Percentiles rank a stretch among this genome's conserved stretches.
Conservation (phyloP, 2,329 filamentous ascomycete species). For the Colletotrichum spaethianum region DNA sequence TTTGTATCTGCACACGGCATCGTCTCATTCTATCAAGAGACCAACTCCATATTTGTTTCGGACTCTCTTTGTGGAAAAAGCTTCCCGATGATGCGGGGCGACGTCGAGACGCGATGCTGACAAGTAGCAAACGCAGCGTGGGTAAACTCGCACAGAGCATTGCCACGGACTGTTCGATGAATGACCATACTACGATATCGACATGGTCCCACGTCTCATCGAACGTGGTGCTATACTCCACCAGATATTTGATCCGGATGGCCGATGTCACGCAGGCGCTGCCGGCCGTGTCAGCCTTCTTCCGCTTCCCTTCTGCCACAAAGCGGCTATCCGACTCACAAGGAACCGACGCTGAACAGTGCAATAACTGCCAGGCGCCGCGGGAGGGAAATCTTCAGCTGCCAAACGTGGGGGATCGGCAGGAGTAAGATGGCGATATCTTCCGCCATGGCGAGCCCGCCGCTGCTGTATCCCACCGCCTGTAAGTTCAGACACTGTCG, state of each 20-base stretch:
- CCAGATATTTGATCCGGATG: constrained; percentile 16
- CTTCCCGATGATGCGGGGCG: neutral
- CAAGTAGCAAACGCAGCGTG: neutral
- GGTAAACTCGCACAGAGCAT: constrained; percentile 17
- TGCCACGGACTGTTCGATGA: constrained; percentile 7
- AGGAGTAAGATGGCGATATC: constrained; percentile 11
- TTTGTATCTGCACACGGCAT: neutral
- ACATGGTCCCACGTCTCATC: constrained; percentile 14
- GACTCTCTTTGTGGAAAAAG: neutral
- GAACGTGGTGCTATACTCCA: constrained; percentile 17
- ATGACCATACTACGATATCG: constrained; percentile 12
- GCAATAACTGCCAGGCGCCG: neutral
- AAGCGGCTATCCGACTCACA: neutral
- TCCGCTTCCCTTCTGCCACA: neutral
- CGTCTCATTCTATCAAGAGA: neutral
- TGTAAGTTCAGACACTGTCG: neutral
- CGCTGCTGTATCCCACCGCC: neutral
- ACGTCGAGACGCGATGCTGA: neutral
- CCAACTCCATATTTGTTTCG: neutral
- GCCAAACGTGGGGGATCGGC: constrained; percentile 1
- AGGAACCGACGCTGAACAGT: constrained; percentile 4
- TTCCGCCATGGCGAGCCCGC: neutral
- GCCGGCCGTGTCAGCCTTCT: neutral
- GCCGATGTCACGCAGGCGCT: constrained; percentile 13
- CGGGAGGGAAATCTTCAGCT: constrained; percentile 42